Evolutionary conservation across 1,284 basidiomycete genomes (phyloP), one percentile per base, ranked within the genome.

Genomic region (Malassezia sympodialis): DNA sequence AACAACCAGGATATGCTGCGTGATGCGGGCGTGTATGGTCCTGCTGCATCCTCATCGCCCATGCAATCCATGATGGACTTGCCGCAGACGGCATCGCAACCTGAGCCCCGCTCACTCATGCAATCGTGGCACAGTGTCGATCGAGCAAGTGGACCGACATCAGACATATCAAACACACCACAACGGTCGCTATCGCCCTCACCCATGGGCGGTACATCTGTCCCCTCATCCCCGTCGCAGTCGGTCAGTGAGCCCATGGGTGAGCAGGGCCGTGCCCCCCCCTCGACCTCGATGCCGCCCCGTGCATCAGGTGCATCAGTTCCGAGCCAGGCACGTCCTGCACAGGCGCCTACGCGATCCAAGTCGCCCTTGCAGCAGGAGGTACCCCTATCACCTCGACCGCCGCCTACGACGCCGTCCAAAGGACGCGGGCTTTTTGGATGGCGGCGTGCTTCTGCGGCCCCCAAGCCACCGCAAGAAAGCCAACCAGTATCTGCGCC

Each of bases 1-100:
- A 49, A 23, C 17, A 37, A 39, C 46, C 24, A 28, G 6, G 46
- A 49, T 31, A 5, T 49, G 24, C 46, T 49, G 19, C 34, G n/a
- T 8, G 46, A 39, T 28, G 21, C 46, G 14, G 46, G 34, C 21
- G 30, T 49, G 11, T 39, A 32, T 39, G 31, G 37, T 8, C 37
- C 37, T 10, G 37, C 37, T 21, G 37, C 37, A 2, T 39, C 37
- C 2, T 21, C 37, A 6, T 39, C 37, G 37, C 37, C 37, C 37
- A 19, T 39, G 37, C n/a, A 39, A 12, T 39, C 37, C 21, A 39
- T 39, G 37, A 19, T 21, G 19, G 37, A 39, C 37, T 39, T 39
- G 37, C 37, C n/a, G 15, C 37, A 4, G 37, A 21, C 37, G 11
- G 15, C 15, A 35, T 2, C 19, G 19, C 37, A 19, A 4, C 19